Base-by-base conservation (phyloP, 768 basidiomycete species). In the Pleurotus platypus region DNA sequence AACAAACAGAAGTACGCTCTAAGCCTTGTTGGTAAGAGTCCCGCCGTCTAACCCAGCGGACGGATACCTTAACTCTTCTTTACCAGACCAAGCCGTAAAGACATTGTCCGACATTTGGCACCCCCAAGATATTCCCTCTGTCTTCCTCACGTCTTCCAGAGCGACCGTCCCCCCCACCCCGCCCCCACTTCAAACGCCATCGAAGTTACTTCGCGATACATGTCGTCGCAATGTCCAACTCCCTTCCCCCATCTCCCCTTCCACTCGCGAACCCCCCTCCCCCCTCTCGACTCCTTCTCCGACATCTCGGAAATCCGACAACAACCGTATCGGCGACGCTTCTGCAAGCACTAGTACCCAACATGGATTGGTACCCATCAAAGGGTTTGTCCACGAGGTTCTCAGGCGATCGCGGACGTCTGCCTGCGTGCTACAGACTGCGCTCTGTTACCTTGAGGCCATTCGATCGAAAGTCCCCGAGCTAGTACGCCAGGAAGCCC, bases 381-480 rank as follows among this genome's bases (percentile, higher is more conserved):
- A 82, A 61, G 77, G 80, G 4, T 96, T 96, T 64, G 90, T 96
- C 26, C 89, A 92, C 66, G 92, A 96, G 71, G 89, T 94, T 6
- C 79, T 96, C 12, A 82, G 90, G 51, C 87, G 94, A 38, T 94
- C 91, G 11, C 82, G 90, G 47, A 94, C 92, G 0, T 89, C 90
- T 4, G 89, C 87, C 43, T 83, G 80, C 45, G 90, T 93, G 3
- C 78, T 96, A 6, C 92, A 95, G 67, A 90, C 92, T 0, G 93
- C 94, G 0, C 72, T 93, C 0, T 92, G 93, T 67, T 95, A 94
- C 66, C 74, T 95, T 11, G 91, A 93, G 69, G 91, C 89, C 3
- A 79, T 92, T n/a, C 86, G 90, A 4, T 66, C 75, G 24, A 86
- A 82, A 67, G 72, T 94, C 11, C 84, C 89, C 1, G 84, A 86